These are phyloP conservation scores for Cinchona pubescens DNA, from an alignment of 257 asterid species.

Conservation along the genomic window DNA sequence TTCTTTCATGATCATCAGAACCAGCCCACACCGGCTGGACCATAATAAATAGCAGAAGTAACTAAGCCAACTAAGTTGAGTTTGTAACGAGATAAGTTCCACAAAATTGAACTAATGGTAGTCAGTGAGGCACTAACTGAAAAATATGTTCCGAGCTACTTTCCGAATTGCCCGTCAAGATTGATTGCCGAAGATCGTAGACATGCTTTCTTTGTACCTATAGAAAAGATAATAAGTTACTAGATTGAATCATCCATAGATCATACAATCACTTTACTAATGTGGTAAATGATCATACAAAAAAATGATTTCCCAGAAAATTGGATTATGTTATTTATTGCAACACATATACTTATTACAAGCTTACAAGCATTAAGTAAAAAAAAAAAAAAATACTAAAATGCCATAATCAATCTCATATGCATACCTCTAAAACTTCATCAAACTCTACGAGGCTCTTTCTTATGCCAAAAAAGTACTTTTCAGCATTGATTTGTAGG, in stretches of 20 bases:
- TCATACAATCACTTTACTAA: neutral
- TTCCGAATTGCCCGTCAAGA: conserved; percentile 78
- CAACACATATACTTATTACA: neutral
- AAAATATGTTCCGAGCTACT: conserved; percentile 79
- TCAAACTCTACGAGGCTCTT: conserved; percentile 97
- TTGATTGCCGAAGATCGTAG: conserved; percentile 87
- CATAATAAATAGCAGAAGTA: too few relatives aligned
- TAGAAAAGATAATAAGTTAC: conserved; percentile 9
- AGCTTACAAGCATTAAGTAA: neutral
- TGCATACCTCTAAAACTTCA: conserved; percentile 93
- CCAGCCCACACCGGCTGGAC: too few relatives aligned
- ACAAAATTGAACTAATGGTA: neutral
- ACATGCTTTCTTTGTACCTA: conserved; percentile 99
- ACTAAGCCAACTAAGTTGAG: too few relatives aligned
- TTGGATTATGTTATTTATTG: neutral
- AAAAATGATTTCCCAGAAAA: neutral
- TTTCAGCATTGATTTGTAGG: conserved; percentile 92
- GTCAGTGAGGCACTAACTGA: conserved; percentile 63
- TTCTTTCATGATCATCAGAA: neutral
- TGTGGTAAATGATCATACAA: neutral
- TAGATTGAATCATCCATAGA: neutral
- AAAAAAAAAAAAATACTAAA: neutral
- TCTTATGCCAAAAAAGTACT: conserved; percentile 80
- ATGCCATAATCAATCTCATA: neutral
- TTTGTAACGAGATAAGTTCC: too few relatives aligned